Percentiles rank a stretch among this genome's conserved stretches.
Conservation (phyloP, 305 asterid species). For the Fraxinus xanthoxyloides region DNA sequence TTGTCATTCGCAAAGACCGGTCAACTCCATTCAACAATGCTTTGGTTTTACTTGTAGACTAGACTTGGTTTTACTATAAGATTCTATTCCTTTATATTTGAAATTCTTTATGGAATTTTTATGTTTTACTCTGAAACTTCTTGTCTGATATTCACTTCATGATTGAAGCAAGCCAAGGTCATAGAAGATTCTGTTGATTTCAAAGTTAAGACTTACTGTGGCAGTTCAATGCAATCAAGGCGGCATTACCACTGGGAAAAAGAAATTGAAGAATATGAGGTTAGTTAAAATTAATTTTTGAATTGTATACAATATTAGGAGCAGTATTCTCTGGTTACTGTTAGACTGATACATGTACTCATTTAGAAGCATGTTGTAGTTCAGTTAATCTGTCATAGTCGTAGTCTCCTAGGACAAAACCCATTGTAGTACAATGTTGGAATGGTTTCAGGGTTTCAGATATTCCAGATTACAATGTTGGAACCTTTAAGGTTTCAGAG, state of each 20-base stretch:
- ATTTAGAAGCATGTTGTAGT: not conserved
- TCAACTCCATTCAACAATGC: constrained; percentile 11
- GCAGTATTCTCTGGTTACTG: constrained; percentile 20
- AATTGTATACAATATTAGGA: constrained; percentile 5
- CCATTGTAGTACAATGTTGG: not conserved
- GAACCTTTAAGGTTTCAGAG: not conserved
- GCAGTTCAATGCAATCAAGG: constrained; percentile 53
- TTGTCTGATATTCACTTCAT: constrained; percentile 21
- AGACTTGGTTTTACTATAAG: constrained; percentile 10
- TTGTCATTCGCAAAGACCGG: not conserved
- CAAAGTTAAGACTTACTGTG: constrained; percentile 66
- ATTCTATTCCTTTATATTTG: constrained; percentile 1
- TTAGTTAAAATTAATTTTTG: constrained; percentile 38
- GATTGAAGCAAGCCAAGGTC: constrained; percentile 87
- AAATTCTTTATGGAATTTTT: not conserved
- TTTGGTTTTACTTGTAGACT: not conserved
- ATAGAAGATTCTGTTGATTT: constrained; percentile 69
- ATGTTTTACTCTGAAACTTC: constrained; percentile 13
- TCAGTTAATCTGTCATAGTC: not conserved
- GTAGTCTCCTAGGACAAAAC: not conserved
- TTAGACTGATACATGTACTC: constrained; percentile 7
- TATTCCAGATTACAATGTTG: constrained; percentile 6
- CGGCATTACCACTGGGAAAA: constrained; percentile 69
- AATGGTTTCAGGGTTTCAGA: not conserved
- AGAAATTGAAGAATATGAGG: constrained; percentile 84